Base-by-base conservation (phyloP, 192 early-diverging fungal genomes). In the Jimgerdemannia flammicorona region DNA sequence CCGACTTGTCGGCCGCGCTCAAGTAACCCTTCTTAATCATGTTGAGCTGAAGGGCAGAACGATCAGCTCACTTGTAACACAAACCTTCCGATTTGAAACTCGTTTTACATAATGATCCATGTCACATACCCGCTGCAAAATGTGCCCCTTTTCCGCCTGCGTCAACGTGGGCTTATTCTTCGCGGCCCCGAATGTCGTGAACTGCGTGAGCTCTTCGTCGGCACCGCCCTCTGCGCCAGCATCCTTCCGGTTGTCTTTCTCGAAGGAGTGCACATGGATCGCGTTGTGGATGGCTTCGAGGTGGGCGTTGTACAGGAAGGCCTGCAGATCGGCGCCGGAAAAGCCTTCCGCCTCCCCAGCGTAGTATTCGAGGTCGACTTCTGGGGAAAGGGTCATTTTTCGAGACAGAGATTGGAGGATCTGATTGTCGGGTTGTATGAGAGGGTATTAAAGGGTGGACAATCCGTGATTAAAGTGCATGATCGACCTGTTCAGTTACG, bases 261-360 rank as follows among this genome's bases (percentile, higher is more conserved):
- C 80, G n/a, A 83, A 81, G 29, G 83, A 81, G 43, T 78, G 75
- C 40, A 77, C 77, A 72, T 90, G 87, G 44, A 91, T 88, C 20
- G 80, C 78, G 17, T 90, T 90, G 69, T 97, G 96, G 74, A 98
- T 93, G 0, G 95, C 90, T 73, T 94, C 94, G 54, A 99, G 85
- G 64, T 97, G 94, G 1, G 95, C 96, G 77, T 94, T 95, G 77
- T 98, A 98, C 3, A 98, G 77, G 39, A 99, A 85, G 0, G 93
- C 96, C 83, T 98, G 98, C 73, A 99, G 78, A 84, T 99, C 98
- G 2, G 98, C 98, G 17, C 98, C 97, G 0, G 95, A 89, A 71
- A 93, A 92, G 10, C 91, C 91, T 14, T 91, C 91, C 0, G 94
- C 93, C 3, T 84, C 77, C 63, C 80, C 77, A 4, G 95, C 94